A percentile compares a stretch with the other conserved stretches of the same genome.
phyloP scores from a whole-genome alignment of 768 basidiomycete genomes.

The Amylocystis lapponica region DNA sequence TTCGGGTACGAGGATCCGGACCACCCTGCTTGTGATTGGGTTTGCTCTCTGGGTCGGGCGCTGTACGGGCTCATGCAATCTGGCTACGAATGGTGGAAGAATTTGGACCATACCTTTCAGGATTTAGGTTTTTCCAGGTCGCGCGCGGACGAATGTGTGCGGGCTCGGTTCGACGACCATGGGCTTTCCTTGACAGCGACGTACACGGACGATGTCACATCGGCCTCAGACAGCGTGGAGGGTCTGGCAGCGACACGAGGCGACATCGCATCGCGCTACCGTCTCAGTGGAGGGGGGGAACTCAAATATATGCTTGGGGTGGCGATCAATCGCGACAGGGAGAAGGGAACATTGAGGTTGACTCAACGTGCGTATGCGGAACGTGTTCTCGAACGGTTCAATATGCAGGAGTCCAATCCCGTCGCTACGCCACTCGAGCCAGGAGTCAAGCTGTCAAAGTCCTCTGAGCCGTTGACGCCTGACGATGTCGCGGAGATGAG shows the following conservation, averaged over 20 bases:
- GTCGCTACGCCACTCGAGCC: constrained; percentile 16
- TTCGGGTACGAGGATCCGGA: neutral
- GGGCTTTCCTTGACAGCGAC: neutral
- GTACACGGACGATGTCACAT: constrained; percentile 18
- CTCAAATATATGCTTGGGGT: constrained; percentile 13
- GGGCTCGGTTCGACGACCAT: neutral
- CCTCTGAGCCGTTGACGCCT: neutral
- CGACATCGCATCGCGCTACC: neutral
- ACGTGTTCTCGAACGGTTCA: constrained; percentile 15
- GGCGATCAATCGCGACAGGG: constrained; percentile 12
- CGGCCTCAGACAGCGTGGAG: neutral
- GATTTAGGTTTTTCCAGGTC: neutral
- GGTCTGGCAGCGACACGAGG: neutral
- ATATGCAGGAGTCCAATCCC: constrained; percentile 17
- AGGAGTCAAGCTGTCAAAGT: constrained; percentile 3
- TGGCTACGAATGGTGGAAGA: constrained; percentile 12
- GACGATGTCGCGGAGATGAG: constrained; percentile 2
- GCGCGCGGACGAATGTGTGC: neutral
- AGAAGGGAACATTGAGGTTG: constrained; percentile 13
- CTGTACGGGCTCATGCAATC: constrained; percentile 21
- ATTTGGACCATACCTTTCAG: neutral
- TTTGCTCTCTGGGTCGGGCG: neutral
- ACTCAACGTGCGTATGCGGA: constrained; percentile 9
- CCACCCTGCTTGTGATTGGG: constrained; percentile 7
- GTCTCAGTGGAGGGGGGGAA: neutral